phyloP scores from a whole-genome alignment of 441 rosid species.

The Corymbia calophylla region DNA sequence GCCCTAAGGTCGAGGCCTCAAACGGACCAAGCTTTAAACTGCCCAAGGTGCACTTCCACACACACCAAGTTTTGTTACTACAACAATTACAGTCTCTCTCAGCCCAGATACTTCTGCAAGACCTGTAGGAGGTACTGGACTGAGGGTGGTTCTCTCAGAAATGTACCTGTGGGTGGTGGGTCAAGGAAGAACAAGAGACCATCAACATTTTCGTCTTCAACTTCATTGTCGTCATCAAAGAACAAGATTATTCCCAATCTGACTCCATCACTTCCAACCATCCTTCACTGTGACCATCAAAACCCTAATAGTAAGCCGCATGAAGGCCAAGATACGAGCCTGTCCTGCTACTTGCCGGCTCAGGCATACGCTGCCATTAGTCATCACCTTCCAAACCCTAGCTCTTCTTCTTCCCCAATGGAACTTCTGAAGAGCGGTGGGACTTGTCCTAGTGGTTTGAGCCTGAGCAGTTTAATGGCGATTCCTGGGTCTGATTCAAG shows the following conservation, averaged over 20 bases:
- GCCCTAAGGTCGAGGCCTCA: neutral
- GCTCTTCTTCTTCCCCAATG: neutral
- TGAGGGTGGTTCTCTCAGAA: conserved; percentile 6
- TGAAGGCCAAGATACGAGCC: neutral
- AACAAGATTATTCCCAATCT: neutral
- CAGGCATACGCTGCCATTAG: neutral
- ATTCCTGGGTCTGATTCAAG: neutral
- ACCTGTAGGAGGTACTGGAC: conserved; percentile 12
- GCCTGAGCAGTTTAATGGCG: neutral
- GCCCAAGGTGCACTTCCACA: conserved; percentile 5
- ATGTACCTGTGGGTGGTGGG: conserved; percentile 11
- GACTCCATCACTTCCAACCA: neutral
- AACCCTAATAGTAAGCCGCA: neutral
- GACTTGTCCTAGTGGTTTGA: neutral
- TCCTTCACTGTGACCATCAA: neutral
- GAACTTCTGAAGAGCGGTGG: neutral
- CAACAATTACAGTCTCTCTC: conserved; percentile 14
- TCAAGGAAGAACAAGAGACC: conserved; percentile 6
- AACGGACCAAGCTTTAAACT: neutral
- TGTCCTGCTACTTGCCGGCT: neutral
- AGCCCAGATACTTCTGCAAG: conserved; percentile 11
- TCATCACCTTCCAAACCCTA: neutral
- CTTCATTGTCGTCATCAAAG: neutral
- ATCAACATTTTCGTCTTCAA: neutral
- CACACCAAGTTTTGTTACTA: conserved; percentile 13